Percentiles rank a stretch among this genome's conserved stretches.
Evolutionary conservation across 2,329 filamentous ascomycete genomes (phyloP).

Genomic region (Byssothecium circinans): DNA sequence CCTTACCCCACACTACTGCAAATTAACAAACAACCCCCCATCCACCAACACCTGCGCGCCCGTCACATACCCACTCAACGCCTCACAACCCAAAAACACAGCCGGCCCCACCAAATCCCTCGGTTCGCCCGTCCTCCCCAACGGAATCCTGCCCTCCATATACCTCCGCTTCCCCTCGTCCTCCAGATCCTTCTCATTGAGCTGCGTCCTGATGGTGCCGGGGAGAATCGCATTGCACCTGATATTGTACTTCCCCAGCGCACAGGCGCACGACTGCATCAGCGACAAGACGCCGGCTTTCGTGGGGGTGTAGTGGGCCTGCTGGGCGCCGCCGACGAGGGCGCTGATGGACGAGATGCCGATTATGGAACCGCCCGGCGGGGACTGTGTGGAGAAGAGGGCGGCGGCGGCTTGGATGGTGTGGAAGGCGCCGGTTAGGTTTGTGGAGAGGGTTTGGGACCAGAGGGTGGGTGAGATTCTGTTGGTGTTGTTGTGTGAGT

Average conservation of each 20-base stretch:
- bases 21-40: constrained; percentile 85
- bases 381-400: constrained; percentile 70
- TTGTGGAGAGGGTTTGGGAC: constrained; percentile 71
- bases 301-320: constrained; percentile 83
- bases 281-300: constrained; percentile 80
- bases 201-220: constrained; percentile 79
- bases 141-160: constrained; percentile 79
- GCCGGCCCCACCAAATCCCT: constrained; percentile 80
- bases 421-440: constrained; percentile 88
- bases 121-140: constrained; percentile 55
- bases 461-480: constrained; percentile 71
- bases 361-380: constrained; percentile 75
- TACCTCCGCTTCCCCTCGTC: constrained; percentile 71
- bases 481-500: neutral
- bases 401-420: constrained; percentile 80
- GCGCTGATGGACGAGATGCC: constrained; percentile 73
- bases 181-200: constrained; percentile 81
- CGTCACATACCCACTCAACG: constrained; percentile 64
- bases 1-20: constrained; percentile 49
- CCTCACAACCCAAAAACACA: constrained; percentile 75
- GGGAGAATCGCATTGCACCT: constrained; percentile 83
- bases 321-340: constrained; percentile 74
- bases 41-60: constrained; percentile 84
- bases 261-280: constrained; percentile 82
- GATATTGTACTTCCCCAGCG: constrained; percentile 73